Conservation (phyloP, 1,284 basidiomycete genomes). For the Boletellus deceptivus region DNA sequence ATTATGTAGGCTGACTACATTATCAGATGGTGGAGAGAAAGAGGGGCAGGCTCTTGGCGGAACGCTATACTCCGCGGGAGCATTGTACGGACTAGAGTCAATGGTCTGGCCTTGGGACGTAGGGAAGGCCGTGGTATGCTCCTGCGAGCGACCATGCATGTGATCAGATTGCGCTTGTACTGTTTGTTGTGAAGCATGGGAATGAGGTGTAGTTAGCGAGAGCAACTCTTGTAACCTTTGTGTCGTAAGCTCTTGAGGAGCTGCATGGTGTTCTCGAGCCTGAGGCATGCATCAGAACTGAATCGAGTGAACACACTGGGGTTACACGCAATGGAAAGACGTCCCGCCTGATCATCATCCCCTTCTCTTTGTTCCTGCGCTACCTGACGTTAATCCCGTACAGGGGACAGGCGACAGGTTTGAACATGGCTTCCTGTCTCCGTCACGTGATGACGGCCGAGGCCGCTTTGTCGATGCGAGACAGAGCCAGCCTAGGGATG, state of each 20-base stretch:
- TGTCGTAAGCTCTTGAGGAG: slow-evolving; percentile 11
- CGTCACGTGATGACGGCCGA: background rate
- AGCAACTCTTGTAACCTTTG: slow-evolving; percentile 30
- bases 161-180: background rate
- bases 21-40: slow-evolving; percentile 7
- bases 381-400: background rate
- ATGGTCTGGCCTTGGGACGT: background rate
- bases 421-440: background rate
- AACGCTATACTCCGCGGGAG: background rate
- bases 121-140: background rate
- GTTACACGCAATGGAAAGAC: background rate
- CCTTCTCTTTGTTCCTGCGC: slow-evolving; percentile 3
- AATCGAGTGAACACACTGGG: too few relatives aligned
- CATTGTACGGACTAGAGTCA: background rate
- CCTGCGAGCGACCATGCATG: slow-evolving; percentile 5
- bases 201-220: slow-evolving; percentile 8
- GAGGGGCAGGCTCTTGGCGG: slow-evolving; percentile 1
- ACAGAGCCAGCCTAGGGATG: slow-evolving; percentile 14
- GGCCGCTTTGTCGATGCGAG: slow-evolving; percentile 8
- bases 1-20: background rate
- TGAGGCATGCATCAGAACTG: background rate
- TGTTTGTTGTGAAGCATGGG: background rate
- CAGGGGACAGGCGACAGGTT: background rate
- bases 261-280: slow-evolving; percentile 2
- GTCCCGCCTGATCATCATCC: slow-evolving; percentile 10